A percentile compares a stretch with the other conserved stretches of the same genome.
Conservation (phyloP, 2,329 filamentous ascomycete genomes). For the Simplicillium aogashimaense region DNA sequence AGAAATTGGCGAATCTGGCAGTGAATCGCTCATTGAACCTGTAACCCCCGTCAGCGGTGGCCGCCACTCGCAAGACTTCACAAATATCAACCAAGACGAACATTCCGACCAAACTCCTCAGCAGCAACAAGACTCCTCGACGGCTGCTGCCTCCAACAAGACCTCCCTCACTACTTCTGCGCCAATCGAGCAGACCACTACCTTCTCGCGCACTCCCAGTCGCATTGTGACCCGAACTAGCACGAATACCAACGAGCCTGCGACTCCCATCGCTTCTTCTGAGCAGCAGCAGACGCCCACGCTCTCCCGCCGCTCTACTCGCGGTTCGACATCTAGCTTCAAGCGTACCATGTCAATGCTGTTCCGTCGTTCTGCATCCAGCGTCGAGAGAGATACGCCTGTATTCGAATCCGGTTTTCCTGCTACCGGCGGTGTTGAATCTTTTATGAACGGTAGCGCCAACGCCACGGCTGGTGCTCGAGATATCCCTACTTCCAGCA, state of each 20-base stretch:
- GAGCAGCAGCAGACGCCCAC: slow-evolving; percentile 13
- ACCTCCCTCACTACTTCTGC: background rate
- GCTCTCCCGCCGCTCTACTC: slow-evolving; percentile 28
- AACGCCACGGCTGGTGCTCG: slow-evolving; percentile 25
- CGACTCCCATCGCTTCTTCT: background rate
- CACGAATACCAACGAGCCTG: slow-evolving; percentile 4
- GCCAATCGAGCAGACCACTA: slow-evolving; percentile 5
- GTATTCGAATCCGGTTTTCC: slow-evolving; percentile 11
- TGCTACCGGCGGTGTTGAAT: slow-evolving; percentile 6
- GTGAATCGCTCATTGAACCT: slow-evolving; percentile 49
- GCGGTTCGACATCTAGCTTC: slow-evolving; percentile 32
- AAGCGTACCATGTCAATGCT: slow-evolving; percentile 39
- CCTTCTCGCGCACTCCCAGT: slow-evolving; percentile 1
- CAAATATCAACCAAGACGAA: slow-evolving; percentile 29
- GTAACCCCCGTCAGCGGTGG: slow-evolving; percentile 50
- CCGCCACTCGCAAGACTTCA: slow-evolving; percentile 44
- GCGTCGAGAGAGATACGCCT: slow-evolving; percentile 14
- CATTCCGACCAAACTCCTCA: slow-evolving; percentile 8
- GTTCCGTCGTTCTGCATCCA: slow-evolving; percentile 33
- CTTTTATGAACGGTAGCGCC: slow-evolving; percentile 14
- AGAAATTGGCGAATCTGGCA: slow-evolving; percentile 50
- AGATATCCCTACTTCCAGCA: slow-evolving; percentile 7
- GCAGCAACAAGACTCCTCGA: slow-evolving; percentile 5
- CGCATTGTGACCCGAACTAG: slow-evolving; percentile 1
- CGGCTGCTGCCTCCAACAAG: slow-evolving; percentile 4